These are phyloP conservation scores for Luffa aegyptiaca DNA, from an alignment of 306 rosid genomes.

Conservation along the genomic window DNA sequence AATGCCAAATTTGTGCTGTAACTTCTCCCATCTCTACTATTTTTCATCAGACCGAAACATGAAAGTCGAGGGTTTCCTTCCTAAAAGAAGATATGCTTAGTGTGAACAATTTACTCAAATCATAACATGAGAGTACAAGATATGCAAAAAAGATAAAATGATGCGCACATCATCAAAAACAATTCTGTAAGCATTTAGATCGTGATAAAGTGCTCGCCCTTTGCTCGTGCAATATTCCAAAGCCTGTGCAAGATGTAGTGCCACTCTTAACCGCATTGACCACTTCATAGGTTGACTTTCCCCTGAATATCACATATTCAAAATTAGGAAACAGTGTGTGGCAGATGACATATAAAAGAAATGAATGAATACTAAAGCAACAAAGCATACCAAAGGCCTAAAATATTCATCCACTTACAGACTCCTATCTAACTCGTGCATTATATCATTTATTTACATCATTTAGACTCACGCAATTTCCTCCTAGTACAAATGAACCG, in stretches of 20 bases:
- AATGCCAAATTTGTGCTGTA: conserved; percentile 93
- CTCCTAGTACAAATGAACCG: not conserved
- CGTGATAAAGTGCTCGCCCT: conserved; percentile 92
- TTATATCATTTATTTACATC: not conserved
- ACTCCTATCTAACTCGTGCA: not conserved
- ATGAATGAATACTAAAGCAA: not conserved
- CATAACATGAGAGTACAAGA: not conserved
- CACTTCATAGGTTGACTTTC: conserved; percentile 90
- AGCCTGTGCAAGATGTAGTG: conserved; percentile 85
- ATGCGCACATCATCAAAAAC: conserved; percentile 78
- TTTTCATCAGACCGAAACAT: conserved; percentile 96
- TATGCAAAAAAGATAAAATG: conserved; percentile 10
- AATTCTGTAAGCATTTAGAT: conserved; percentile 88
- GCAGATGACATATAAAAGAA: not conserved
- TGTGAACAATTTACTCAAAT: conserved; percentile 12
- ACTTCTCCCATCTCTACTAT: conserved; percentile 95
- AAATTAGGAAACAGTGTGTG: conserved; percentile 1
- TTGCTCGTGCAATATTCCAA: conserved; percentile 86
- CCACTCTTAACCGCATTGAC: conserved; percentile 94
- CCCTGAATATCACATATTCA: conserved; percentile 45
- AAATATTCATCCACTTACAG: not conserved
- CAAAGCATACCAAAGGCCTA: not conserved
- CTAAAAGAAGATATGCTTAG: conserved; percentile 27
- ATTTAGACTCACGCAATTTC: not conserved
- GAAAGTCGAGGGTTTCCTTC: conserved; percentile 91